Base-by-base conservation (phyloP, 345 rosid species). In the Heritiera littoralis region DNA sequence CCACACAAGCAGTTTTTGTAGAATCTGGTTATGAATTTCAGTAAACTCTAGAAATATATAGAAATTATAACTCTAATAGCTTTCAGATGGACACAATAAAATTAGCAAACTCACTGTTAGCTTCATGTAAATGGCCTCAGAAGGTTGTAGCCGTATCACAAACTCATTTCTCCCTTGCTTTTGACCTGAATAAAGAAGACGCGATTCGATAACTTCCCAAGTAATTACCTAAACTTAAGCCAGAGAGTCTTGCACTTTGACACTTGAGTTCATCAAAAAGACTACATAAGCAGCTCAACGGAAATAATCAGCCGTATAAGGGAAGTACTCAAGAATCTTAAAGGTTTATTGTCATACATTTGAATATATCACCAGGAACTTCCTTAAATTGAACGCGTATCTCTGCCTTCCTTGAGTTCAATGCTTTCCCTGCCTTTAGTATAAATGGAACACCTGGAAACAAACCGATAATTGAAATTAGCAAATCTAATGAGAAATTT, bases 151-250 rank as follows among this genome's bases (percentile, higher is more conserved):
- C 82, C 99, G 97, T 83, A 94, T 94, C 51, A 96, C 98, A 49
- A 96, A 90, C 85, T 96, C 99, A 80, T 96, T 96, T 87, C 99
- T 94, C 77, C 99, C 99, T 85, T 92, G 99, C 87, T 86, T 94
- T 83, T 92, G 77, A 83, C 97, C 98, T 96, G 77, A 61, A 79
- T 30, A 65, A 71, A 73, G 46, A 66, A 49, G 56, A 78, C 20
- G 55, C 48, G 52, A 81, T 49, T 56, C 17, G 58, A 54, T 15
- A 54, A 54, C n/a, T 54, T 54, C 58, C 58, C 58, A 5, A 54
- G 20, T 54, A 54, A 13, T 51, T 51, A 51, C 55, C 6, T 14
- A 51, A 15, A 14, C n/a, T 54, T 54, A 15, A 15, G 58, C 5
- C 2, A 5, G 58, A 54, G 28, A 66, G 41, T 66, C 40, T 40